Evolutionary conservation across 1,284 basidiomycete species (phyloP).

Genomic region (Cryptococcus hybrid): DNA sequence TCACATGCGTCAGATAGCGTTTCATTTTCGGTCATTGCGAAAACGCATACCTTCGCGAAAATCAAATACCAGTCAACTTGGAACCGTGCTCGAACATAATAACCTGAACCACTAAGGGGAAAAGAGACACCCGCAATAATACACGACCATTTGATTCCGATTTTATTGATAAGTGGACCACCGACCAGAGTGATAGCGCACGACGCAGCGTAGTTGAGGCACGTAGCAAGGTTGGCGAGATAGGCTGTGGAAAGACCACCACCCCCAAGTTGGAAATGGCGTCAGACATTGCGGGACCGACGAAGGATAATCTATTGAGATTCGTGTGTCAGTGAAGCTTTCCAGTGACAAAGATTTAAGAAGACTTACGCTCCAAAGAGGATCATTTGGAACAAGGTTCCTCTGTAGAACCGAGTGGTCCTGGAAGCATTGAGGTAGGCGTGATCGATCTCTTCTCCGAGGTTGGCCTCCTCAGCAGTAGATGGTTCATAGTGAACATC

Average conservation of each 20-base stretch:
- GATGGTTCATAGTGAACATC: not conserved
- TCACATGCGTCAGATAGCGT: not conserved
- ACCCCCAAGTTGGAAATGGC: slow-evolving; percentile 29
- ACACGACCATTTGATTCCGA: slow-evolving; percentile 33
- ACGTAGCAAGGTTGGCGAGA: slow-evolving; percentile 23
- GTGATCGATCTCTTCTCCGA: slow-evolving; percentile 10
- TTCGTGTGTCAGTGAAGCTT: not conserved
- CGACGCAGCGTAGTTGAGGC: slow-evolving; percentile 18
- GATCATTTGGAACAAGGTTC: slow-evolving; percentile 28
- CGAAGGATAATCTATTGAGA: slow-evolving; percentile 17
- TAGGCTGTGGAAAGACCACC: slow-evolving; percentile 29
- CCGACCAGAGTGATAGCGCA: slow-evolving; percentile 26
- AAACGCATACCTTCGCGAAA: slow-evolving; percentile 15
- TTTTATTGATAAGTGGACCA: slow-evolving; percentile 34
- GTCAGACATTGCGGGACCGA: slow-evolving; percentile 29
- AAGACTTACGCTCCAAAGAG: slow-evolving; percentile 28
- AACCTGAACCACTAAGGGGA: slow-evolving; percentile 18
- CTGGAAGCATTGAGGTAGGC: slow-evolving; percentile 17
- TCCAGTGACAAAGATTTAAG: not conserved
- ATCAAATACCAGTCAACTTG: slow-evolving; percentile 22
- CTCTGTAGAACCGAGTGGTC: slow-evolving; percentile 16
- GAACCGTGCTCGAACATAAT: slow-evolving; percentile 23
- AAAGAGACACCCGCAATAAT: slow-evolving; percentile 22
- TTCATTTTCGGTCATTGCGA: not conserved
- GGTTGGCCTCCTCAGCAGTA: not conserved